Evolutionary conservation across 2,329 filamentous ascomycete genomes (phyloP).

Genomic region (Elsinoe necatrix): DNA sequence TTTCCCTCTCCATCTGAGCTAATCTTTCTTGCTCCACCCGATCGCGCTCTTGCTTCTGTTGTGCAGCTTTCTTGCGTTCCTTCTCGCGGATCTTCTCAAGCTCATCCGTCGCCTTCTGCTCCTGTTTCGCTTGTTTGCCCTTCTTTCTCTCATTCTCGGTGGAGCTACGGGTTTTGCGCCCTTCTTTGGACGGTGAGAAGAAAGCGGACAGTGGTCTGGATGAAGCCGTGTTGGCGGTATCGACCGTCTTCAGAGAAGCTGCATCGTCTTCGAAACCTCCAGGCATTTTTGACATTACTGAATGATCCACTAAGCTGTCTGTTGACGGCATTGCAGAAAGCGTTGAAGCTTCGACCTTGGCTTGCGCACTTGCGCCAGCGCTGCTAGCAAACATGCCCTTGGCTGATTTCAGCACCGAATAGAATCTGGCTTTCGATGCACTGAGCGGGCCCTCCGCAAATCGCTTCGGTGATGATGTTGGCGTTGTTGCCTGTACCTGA

Average conservation of each 20-base stretch:
- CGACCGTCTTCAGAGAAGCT: constrained; percentile 21
- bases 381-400: constrained; percentile 78
- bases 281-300: constrained; percentile 25
- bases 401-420: constrained; percentile 81
- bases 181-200: constrained; percentile 26
- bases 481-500: constrained; percentile 44
- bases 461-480: constrained; percentile 48
- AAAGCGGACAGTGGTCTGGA: constrained; percentile 11
- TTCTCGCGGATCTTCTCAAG: constrained; percentile 61
- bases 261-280: constrained; percentile 23
- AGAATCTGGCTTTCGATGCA: constrained; percentile 85
- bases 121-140: constrained; percentile 54
- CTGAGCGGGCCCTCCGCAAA: constrained; percentile 71
- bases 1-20: constrained; percentile 31
- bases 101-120: constrained; percentile 53
- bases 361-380: constrained; percentile 49
- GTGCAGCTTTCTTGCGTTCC: constrained; percentile 58
- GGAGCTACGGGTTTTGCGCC: constrained; percentile 49
- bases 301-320: constrained; percentile 12
- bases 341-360: constrained; percentile 48
- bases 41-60: constrained; percentile 45
- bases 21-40: constrained; percentile 32
- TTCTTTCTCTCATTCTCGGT: constrained; percentile 54
- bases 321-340: constrained; percentile 22
- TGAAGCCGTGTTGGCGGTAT: constrained; percentile 21